A percentile compares a stretch with the other conserved stretches of the same genome.
These are phyloP conservation scores for Penicillium coffeae DNA, from an alignment of 495 filamentous ascomycete genomes.

Conservation along the genomic window DNA sequence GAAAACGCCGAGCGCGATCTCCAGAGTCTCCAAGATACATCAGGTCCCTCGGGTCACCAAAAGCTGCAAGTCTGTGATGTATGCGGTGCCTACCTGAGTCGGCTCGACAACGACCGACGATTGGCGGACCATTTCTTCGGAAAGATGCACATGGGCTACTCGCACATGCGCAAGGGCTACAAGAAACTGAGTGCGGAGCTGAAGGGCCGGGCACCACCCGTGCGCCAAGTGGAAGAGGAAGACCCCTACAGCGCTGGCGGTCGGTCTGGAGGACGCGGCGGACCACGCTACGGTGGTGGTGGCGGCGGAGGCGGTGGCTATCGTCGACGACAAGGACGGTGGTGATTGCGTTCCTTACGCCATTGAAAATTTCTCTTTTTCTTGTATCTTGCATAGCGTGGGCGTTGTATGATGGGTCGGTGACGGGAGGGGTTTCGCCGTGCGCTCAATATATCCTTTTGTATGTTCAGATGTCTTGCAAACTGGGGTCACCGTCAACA, in stretches of 20 bases:
- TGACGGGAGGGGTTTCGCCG: conserved; percentile 11
- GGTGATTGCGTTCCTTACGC: conserved; percentile 23
- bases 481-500: too few relatives aligned
- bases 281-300: conserved; percentile 41
- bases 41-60: conserved; percentile 89
- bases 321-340: conserved; percentile 39
- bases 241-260: conserved; percentile 45
- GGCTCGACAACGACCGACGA: conserved; percentile 90
- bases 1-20: conserved; percentile 83
- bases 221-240: conserved; percentile 51
- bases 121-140: conserved; percentile 98
- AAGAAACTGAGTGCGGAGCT: conserved; percentile 85
- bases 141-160: conserved; percentile 98
- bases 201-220: conserved; percentile 61
- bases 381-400: conserved; percentile 44
- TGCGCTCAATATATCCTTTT: conserved; percentile 21
- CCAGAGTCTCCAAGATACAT: conserved; percentile 86
- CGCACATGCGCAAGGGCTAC: conserved; percentile 90
- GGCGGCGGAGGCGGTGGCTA: conserved; percentile 38
- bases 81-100: conserved; percentile 85
- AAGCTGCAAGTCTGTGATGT: conserved; percentile 99
- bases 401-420: conserved; percentile 32
- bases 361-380: conserved; percentile 11
- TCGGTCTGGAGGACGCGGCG: conserved; percentile 54
- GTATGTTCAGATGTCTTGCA: background rate